phyloP scores from a whole-genome alignment of 2,329 filamentous ascomycete species.

The Paecilomyces formosus region DNA sequence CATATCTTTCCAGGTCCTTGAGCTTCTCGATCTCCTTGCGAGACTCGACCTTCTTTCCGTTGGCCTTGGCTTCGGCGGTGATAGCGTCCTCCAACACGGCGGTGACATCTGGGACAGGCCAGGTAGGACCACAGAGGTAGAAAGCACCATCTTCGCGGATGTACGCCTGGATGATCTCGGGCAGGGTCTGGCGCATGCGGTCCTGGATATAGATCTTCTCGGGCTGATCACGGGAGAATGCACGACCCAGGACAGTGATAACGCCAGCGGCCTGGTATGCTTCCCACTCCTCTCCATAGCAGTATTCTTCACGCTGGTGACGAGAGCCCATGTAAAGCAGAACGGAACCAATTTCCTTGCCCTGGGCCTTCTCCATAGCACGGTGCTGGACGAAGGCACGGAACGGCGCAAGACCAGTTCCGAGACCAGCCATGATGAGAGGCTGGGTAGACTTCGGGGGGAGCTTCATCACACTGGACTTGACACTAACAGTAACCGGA shows the following conservation, averaged over 20 bases:
- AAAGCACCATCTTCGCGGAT: constrained; percentile 83
- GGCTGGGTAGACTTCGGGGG: constrained; percentile 78
- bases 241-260: constrained; percentile 85
- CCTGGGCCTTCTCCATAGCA: constrained; percentile 94
- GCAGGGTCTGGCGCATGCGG: constrained; percentile 82
- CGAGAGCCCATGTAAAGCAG: constrained; percentile 94
- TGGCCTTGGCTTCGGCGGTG: constrained; percentile 60
- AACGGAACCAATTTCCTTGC: constrained; percentile 87
- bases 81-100: constrained; percentile 91
- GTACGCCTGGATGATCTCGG: constrained; percentile 78
- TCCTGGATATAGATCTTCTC: constrained; percentile 99
- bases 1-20: constrained; percentile 91
- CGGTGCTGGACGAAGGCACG: constrained; percentile 97
- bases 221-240: constrained; percentile 93
- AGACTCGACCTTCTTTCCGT: constrained; percentile 70
- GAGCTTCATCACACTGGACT: constrained; percentile 99
- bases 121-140: constrained; percentile 96
- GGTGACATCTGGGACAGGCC: constrained; percentile 96
- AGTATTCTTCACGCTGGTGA: constrained; percentile 96
- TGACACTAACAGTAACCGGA: constrained; percentile 83
- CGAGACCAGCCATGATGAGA: constrained; percentile 98
- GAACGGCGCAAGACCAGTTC: constrained; percentile 97
- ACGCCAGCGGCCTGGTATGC: constrained; percentile 93
- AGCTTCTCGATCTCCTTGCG: constrained; percentile 91
- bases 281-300: constrained; percentile 99